Base-by-base conservation (phyloP, 169 alveolate species). In the Amoebophrya sp. region DNA sequence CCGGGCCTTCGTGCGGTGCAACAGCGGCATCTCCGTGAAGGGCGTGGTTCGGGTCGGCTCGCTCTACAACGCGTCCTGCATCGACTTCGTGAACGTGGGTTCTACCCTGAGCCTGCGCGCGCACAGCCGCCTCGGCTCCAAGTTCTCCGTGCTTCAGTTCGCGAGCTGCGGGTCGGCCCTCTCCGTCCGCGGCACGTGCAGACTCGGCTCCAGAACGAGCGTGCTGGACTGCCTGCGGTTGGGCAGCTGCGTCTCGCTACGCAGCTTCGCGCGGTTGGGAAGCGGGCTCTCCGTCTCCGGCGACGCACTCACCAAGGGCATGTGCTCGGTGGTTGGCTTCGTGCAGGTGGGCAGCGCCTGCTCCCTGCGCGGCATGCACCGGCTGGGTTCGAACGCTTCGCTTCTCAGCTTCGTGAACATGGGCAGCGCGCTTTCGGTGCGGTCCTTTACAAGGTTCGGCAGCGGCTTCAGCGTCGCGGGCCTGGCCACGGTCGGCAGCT, bases 261-360 rank as follows among this genome's bases (percentile, higher is more conserved):
- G 89, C n/a, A 70, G 89, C 89, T 70, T 70, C 89, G 41, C 42
- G 2, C 40, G 89, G 42, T 16, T 70, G 20, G 89, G 89, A 39
- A 70, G 89, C 41, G 40, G 89, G 40, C 15, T 70, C 29, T 29
- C 42, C 89, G 41, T 70, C 13, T 0, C 41, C 2, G 89, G 40
- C 89, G 31, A 70, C 41, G 89, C 13, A 13, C 4, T 7, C 48
- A 42, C 48, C 48, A 42, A 42, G 48, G 48, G 89, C 89, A 70
- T 29, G 89, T 1, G 41, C 26, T 70, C 89, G 31, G 29, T 70
- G 18, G 41, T 70, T 4, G 89, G 41, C 40, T 70, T 40, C 26
- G 42, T 40, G 41, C 42, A 70, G 41, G 2, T 31, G 41, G 89
- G 89, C 41, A 70, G 89, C 89, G 29, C 42, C 43, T 41, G 15